Base-by-base conservation (phyloP, 768 basidiomycete species). In the Termitomyces sp. region DNA sequence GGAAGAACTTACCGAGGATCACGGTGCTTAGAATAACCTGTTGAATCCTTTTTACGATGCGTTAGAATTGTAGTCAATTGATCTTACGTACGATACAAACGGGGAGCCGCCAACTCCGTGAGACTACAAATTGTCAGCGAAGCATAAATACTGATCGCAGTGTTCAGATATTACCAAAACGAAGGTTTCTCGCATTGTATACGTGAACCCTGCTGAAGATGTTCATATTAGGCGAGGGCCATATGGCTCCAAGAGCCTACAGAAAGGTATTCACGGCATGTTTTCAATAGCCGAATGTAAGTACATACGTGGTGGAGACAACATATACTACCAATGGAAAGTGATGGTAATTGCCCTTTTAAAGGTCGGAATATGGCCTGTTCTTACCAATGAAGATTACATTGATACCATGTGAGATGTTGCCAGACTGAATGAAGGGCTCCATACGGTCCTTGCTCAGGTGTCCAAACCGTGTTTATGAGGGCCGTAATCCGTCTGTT, bases 271-370 rank as follows among this genome's bases (percentile, higher is more conserved):
- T 44, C 2, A 27, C 14, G 43, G 7, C 25, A 25, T 44, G 8
- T 7, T 14, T 16, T 27, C 43, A 17, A 9, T 3, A 17, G 27
- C 3, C 21, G 19, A 32, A 1, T 45, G n/a, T 11, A 12, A 21
- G 5, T 23, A 54, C 55, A 30, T 5, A 61, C 60, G 42, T 21
- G 9, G 48, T 28, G 32, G 60, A 47, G 43, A 62, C 47, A 23
- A 59, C 57, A 48, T 58, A 58, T 58, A 32, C 57, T 58, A 39
- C 6, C 35, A 17, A 7, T 17, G 35, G 9, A 5, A 35, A 23
- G 7, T 8, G 5, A 17, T 17, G 3, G 17, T n/a, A n/a, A 37
- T 34, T 8, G 7, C 11, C 17, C 19, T 32, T 19, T 47, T 9
- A 3, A 32, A 32, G 16, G 35, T 5, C 35, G 16, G 5, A n/a